Base-by-base conservation (phyloP, 1,284 basidiomycete genomes). In the Ceratobasidium sp. region DNA sequence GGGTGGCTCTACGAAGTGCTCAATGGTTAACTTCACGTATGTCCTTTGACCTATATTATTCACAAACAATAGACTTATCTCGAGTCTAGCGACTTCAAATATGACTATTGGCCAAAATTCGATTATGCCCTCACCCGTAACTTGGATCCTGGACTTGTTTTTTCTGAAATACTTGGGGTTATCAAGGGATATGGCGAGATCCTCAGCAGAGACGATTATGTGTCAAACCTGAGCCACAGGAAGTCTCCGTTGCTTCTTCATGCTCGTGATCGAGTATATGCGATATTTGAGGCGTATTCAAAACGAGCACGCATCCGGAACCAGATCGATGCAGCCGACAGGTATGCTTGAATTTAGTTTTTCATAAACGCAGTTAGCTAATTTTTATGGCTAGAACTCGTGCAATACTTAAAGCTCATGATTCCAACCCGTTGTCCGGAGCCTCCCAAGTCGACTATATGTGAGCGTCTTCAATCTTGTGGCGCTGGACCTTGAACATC, bases 81-180 rank as follows among this genome's bases (percentile, higher is more conserved):
- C 62, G 0, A 73, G 51, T 91, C 87, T 76, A 84, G 87, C 0
- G 80, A 84, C 25, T 93, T 93, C 78, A 77, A 85, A 9, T 80
- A 84, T 40, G 81, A 84, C 0, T 93, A 92, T 80, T 93, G 92
- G 92, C 85, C 86, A 0, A 89, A 88, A 79, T 89, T 92, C 65
- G 84, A 89, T 0, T 88, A 90, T 77, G 73, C 81, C 0, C 81
- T 90, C 43, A 89, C 85, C 0, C 91, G 89, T 79, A 85, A 85
- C 4, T 83, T 92, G 22, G 91, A 91, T 81, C 86, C 90, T 0
- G 85, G 88, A 1, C 84, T 92, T 8, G 88, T 92, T 2, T 94
- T 89, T 79, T 89, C 86, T n/a, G 91, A 94, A 79, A 85, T 93
- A 56, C 86, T 93, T 79, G 91, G 91, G 34, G 87, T 92, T 1